Percentiles rank a stretch among this genome's conserved stretches.
Conservation (phyloP, 208 protist species). For the Leishmania gerbilli region DNA sequence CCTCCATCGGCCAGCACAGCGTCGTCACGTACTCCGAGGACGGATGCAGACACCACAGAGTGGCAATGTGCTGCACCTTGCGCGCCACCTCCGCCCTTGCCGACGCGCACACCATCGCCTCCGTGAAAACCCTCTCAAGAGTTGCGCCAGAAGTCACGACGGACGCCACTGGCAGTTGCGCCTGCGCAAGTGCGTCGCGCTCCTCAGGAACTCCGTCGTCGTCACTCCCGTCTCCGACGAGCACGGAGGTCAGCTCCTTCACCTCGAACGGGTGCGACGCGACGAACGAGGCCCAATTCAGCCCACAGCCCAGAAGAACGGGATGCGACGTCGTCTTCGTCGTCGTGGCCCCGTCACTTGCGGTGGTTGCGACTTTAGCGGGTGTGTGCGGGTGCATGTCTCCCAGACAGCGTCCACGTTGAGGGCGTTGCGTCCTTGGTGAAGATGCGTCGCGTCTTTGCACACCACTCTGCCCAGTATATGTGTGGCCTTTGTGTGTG, state of each 20-base stretch:
- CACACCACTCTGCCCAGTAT: not conserved
- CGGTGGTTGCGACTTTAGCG: too few species aligned
- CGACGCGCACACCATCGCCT: not conserved
- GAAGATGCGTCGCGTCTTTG: not conserved
- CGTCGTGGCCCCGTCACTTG: too few species aligned
- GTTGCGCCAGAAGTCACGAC: not conserved
- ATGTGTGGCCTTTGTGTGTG: not conserved
- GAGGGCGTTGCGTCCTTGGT: not conserved
- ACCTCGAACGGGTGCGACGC: conserved; percentile 13
- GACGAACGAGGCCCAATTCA: conserved; percentile 26
- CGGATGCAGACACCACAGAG: conserved; percentile 34
- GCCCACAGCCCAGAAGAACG: conserved; percentile 4
- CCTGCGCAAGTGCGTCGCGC: not conserved
- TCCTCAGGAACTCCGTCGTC: not conserved
- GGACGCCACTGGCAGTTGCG: conserved; percentile 16
- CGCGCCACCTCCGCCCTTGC: not conserved
- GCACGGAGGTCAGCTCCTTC: not conserved
- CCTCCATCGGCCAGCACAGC: not conserved
- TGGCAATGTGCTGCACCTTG: conserved; percentile 18
- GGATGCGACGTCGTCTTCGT: not conserved
- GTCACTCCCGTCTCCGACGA: not conserved
- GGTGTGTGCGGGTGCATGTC: not conserved
- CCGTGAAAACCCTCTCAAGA: conserved; percentile 3
- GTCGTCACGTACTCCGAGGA: conserved; percentile 23
- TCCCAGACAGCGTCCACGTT: not conserved